phyloP scores from a whole-genome alignment of 495 filamentous ascomycete genomes.

The Tuber magnatum region DNA sequence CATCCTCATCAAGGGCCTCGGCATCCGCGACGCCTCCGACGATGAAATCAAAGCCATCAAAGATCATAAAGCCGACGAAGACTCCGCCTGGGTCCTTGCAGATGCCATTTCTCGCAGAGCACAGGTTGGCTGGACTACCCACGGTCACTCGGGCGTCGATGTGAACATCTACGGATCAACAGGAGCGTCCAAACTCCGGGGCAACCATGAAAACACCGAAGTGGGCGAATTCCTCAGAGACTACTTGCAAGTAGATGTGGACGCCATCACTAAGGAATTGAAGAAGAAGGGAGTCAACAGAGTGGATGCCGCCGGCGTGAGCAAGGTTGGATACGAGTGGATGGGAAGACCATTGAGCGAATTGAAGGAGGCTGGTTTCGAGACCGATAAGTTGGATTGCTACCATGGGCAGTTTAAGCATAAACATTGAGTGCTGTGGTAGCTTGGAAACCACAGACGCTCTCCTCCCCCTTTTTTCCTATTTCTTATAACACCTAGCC shows the following conservation, averaged over 20 bases:
- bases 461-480: conserved; percentile 31
- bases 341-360: conserved; percentile 38
- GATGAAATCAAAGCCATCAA: conserved; percentile 63
- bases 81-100: conserved; percentile 58
- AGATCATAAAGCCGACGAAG: conserved; percentile 44
- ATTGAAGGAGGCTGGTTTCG: conserved; percentile 20
- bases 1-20: conserved; percentile 54
- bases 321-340: conserved; percentile 26
- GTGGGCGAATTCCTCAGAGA: conserved; percentile 70
- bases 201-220: conserved; percentile 94
- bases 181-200: conserved; percentile 50
- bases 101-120: conserved; percentile 79
- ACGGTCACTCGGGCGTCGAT: conserved; percentile 49
- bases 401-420: conserved; percentile 40
- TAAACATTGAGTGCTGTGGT: conserved; percentile 15
- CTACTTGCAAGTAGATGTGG: conserved; percentile 74
- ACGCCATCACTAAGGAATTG: conserved; percentile 65
- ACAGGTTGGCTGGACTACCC: conserved; percentile 74
- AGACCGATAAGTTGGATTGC: conserved; percentile 23
- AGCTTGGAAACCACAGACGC: background rate
- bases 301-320: background rate
- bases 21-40: conserved; percentile 64
- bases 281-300: conserved; percentile 51
- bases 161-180: conserved; percentile 50
- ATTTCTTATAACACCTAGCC: conserved; percentile 31